Evolutionary conservation across 257 asterid species (phyloP).

Genomic region (Primulina huaijiensis): DNA sequence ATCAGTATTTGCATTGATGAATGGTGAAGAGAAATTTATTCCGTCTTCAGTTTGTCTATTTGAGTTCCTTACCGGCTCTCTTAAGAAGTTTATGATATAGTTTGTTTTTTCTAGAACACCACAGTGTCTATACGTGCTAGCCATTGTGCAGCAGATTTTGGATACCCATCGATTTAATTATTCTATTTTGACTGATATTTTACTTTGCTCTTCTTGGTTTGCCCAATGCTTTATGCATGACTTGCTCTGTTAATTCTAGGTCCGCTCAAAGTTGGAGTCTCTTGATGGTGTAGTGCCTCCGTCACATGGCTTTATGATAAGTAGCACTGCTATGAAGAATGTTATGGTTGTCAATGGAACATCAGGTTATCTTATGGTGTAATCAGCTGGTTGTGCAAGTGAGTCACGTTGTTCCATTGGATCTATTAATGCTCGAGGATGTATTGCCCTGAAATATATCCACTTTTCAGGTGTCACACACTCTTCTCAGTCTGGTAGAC

Average conservation of each 20-base stretch:
- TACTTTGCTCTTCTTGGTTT: not conserved
- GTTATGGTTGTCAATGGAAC: constrained; percentile 99
- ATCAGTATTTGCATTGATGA: constrained; percentile 5
- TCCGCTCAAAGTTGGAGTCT: constrained; percentile 77
- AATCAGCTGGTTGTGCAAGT: constrained; percentile 80
- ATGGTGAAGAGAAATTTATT: not conserved
- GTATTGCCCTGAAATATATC: constrained; percentile 29
- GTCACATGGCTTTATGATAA: constrained; percentile 84
- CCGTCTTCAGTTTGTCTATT: not conserved
- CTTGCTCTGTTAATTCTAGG: constrained; percentile 41
- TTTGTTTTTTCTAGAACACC: constrained; percentile 2
- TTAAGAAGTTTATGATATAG: not conserved
- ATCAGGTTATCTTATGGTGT: constrained; percentile 92
- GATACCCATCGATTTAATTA: constrained; percentile 19
- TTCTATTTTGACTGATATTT: not conserved
- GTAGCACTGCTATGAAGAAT: constrained; percentile 78
- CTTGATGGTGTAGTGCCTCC: constrained; percentile 95
- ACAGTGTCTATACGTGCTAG: constrained; percentile 13
- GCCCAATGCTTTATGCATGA: not conserved
- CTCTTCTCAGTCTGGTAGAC: constrained; percentile 90
- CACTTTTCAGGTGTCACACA: constrained; percentile 86
- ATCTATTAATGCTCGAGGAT: constrained; percentile 17
- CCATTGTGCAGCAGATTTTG: constrained; percentile 2
- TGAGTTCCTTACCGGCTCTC: constrained; percentile 1
- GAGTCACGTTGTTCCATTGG: constrained; percentile 40